A percentile compares a stretch with the other conserved stretches of the same genome.
phyloP scores from a whole-genome alignment of 768 basidiomycete species.

The Lentinula lateritia region DNA sequence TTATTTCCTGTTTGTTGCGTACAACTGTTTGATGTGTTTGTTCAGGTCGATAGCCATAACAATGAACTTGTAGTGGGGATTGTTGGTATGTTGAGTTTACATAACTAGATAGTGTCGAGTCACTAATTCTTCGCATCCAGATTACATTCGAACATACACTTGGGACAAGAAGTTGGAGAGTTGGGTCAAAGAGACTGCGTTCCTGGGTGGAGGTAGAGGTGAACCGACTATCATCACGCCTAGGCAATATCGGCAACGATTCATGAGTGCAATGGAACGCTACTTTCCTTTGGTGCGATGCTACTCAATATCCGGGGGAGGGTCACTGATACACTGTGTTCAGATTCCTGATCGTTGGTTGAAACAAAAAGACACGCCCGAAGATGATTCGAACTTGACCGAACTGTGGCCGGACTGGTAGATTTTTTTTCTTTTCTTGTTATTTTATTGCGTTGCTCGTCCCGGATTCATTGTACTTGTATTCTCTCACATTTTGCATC shows the following conservation, averaged over 20 bases:
- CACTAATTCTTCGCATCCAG: slow-evolving; percentile 28
- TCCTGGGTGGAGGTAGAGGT: slow-evolving; percentile 80
- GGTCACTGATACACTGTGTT: neutral
- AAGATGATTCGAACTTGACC: slow-evolving; percentile 60
- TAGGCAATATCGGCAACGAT: slow-evolving; percentile 86
- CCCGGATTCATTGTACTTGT: neutral
- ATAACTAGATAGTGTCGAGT: neutral
- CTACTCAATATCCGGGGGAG: neutral
- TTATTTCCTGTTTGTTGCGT: neutral
- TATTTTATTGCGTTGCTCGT: neutral
- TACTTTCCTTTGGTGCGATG: slow-evolving; percentile 76
- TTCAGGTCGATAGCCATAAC: slow-evolving; percentile 73
- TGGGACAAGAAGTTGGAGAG: slow-evolving; percentile 99
- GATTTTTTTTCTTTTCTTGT: neutral
- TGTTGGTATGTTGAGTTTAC: slow-evolving; percentile 60
- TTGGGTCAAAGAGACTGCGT: slow-evolving; percentile 95
- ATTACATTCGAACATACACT: slow-evolving; percentile 93
- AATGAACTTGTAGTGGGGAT: slow-evolving; percentile 96
- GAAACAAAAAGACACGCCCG: slow-evolving; percentile 76
- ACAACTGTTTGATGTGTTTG: neutral
- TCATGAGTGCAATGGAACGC: slow-evolving; percentile 83
- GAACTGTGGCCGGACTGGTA: slow-evolving; percentile 69
- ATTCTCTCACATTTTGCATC: neutral
- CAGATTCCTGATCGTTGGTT: slow-evolving; percentile 90
- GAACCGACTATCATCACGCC: slow-evolving; percentile 98